Percentiles rank a stretch among this genome's conserved stretches.
Evolutionary conservation across 139 green algal genomes (phyloP).

Genomic region (Picochlorum sp.): DNA sequence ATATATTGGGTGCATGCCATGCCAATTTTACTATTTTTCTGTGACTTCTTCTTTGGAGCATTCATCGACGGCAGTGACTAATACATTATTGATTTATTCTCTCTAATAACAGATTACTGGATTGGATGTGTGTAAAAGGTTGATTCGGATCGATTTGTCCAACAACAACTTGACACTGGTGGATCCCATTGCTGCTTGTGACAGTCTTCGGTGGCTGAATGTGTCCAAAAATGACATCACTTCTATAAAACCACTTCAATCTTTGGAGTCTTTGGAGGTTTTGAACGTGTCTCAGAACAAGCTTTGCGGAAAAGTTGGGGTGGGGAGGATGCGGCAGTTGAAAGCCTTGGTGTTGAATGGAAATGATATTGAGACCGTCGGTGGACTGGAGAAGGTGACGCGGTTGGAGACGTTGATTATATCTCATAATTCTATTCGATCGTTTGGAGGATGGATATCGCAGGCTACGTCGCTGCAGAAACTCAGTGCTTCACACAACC

Average conservation of each 20-base stretch:
- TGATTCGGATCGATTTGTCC: conserved; percentile 18
- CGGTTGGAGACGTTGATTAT: conserved; percentile 36
- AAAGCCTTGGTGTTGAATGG: conserved; percentile 34
- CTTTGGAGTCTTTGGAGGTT: conserved; percentile 19
- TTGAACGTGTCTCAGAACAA: conserved; percentile 27
- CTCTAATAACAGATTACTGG: conserved; percentile 16
- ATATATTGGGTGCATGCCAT: too few relatives aligned
- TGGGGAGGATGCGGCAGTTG: conserved; percentile 20
- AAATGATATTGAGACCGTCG: conserved; percentile 22
- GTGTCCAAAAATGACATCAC: conserved; percentile 8
- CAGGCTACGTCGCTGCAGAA: conserved; percentile 21
- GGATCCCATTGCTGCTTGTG: conserved; percentile 4
- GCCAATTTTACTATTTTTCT: background rate
- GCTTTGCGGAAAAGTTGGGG: conserved; percentile 22
- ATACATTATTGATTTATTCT: background rate
- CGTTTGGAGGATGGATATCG: conserved; percentile 17
- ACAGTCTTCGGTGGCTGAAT: conserved; percentile 24
- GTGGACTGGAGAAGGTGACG: conserved; percentile 20
- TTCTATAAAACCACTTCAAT: conserved; percentile 3
- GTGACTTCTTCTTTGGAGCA: background rate
- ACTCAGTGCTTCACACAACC: conserved; percentile 29
- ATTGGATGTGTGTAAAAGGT: conserved; percentile 9
- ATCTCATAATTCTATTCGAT: conserved; percentile 21
- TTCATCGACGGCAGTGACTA: too few relatives aligned
- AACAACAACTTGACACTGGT: conserved; percentile 16